Base-by-base conservation (phyloP, 179 eudicot species). In the Drosera spatulata region DNA sequence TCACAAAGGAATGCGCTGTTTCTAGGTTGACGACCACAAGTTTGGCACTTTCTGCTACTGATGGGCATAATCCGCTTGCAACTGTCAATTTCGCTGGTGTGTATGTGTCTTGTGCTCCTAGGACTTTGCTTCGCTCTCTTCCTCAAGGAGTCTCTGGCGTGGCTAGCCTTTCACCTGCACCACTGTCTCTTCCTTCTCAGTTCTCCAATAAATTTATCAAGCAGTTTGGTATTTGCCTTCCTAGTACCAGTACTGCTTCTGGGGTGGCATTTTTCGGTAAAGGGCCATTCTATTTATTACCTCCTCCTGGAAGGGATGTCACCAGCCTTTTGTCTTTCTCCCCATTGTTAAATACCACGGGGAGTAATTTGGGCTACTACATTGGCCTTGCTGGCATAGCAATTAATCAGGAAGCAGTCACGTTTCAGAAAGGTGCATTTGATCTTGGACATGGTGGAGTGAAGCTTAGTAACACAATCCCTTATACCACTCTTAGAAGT, bases 211-310 rank as follows among this genome's bases (percentile, higher is more conserved):
- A 39, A 4, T 43, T 55, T 40, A 51, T 60, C 39, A 62, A 68
- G 66, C 70, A 72, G 46, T 80, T 80, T 14, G 80, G 62, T 1
- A 55, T 80, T 60, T 79, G 81, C 59, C 59, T 70, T 12, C 69
- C 66, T 4, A 43, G 53, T 59, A 4, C 59, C 22, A 45, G 33
- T 22, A 52, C 56, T 4, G 41, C 63, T 2, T 62, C 55, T 0
- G 85, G 88, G 40, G 83, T 75, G 33, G 68, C 72, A 56, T 82
- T 82, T 69, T 76, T 82, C 42, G 84, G 84, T 7, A 68, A 75
- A 4, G 82, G 78, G 3, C 82, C 87, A 0, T 81, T 65, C 53
- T 60, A 41, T 52, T 37, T 81, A 50, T 46, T 71, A 12, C 78
- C 80, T 6, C 74, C 77, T 12, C 76, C 78, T 0, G 71, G 74